Base-by-base conservation (phyloP, 163 green algal genomes). In the Picocystis sp. region DNA sequence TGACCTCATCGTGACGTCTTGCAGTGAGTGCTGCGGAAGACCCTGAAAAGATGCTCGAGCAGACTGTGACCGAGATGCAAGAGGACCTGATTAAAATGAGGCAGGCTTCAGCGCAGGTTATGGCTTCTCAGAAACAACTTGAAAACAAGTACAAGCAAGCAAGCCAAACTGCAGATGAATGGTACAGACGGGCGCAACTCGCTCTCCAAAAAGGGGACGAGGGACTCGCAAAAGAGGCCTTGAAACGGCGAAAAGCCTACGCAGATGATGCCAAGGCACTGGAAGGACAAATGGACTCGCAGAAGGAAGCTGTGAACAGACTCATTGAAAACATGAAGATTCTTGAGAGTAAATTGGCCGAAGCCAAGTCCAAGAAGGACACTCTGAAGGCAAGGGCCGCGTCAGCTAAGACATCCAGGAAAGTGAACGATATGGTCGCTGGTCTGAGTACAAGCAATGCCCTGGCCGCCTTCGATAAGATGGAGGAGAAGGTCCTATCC, bases 351-450 rank as follows among this genome's bases (percentile, higher is more conserved):
- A 97, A 97, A 79, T 76, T 99, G 45, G 56, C 74, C 15, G 88
- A 98, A 66, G 89, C 90, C 8, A 87, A 84, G 58, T 78, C 69
- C 66, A 99, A 97, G 77, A 99, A 99, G 77, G 89, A 99, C 68
- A 99, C 89, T 10, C 72, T 99, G 21, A 99, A 98, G 73, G 90
- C 89, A 21, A 78, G 89, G 29, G 87, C 89, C 17, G 77, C 84
- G 57, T 79, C 57, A 21, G 89, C 89, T 21, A 88, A 91, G 72
- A 88, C 77, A 19, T 79, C 44, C 35, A 43, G 45, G 21, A 38
- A 50, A 22, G 38, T 57, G 53, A 45, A 24, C 3, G 34, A 41
- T 29, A 47, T 60, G 53, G 38, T 35, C 13, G 38, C 25, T 10
- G 47, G 47, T 3, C 34, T 54, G n/a, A 35, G 38, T 35, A 35